Percentiles rank a stretch among this genome's conserved stretches.
Evolutionary conservation across 129 eudicot species (phyloP).

Genomic region (Centella asiatica): DNA sequence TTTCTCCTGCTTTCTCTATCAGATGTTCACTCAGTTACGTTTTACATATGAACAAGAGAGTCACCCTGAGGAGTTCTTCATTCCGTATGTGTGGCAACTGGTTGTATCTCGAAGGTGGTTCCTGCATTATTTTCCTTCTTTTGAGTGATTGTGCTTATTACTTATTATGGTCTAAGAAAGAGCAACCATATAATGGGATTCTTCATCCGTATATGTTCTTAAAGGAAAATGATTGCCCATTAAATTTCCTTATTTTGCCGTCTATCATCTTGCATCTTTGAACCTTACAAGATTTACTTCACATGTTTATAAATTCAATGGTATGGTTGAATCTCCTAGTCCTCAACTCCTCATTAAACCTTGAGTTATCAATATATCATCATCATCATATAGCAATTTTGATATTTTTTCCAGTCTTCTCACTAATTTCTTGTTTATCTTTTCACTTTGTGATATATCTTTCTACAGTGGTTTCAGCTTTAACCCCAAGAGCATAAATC

Average conservation of each 20-base stretch:
- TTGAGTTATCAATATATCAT: neutral
- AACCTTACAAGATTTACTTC: neutral
- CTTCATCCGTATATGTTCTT: neutral
- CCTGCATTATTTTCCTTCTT: neutral
- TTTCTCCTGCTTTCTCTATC: neutral
- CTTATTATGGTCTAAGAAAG: neutral
- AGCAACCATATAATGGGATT: neutral
- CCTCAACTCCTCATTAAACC: neutral
- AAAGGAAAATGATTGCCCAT: neutral
- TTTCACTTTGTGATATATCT: conserved; percentile 6
- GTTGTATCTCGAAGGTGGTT: conserved; percentile 64
- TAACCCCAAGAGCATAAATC: conserved; percentile 58
- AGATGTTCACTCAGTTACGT: conserved; percentile 84
- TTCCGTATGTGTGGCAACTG: conserved; percentile 96
- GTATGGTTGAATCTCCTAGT: neutral
- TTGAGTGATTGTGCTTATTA: neutral
- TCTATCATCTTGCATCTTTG: neutral
- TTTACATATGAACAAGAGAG: conserved; percentile 98
- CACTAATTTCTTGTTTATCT: neutral
- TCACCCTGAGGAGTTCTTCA: conserved; percentile 95
- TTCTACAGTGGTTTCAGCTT: conserved; percentile 64
- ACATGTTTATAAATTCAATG: neutral
- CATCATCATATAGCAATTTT: neutral
- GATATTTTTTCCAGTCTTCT: neutral
- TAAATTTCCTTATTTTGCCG: neutral